Base-by-base conservation (phyloP, 1,139 yeast species). In the Meyerozyma carpophila region DNA sequence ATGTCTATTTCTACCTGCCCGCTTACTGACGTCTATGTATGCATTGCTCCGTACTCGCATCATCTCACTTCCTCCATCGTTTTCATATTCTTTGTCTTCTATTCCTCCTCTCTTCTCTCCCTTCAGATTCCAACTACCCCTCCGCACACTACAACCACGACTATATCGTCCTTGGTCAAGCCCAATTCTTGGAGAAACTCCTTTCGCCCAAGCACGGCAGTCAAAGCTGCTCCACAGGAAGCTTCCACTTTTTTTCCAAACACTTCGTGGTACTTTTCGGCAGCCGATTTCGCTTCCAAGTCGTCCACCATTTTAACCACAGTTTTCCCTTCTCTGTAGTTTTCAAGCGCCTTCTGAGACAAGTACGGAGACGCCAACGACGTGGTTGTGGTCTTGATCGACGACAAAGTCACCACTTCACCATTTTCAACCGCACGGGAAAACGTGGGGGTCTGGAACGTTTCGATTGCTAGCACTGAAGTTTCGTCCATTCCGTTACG, bases 191-290 rank as follows among this genome's bases (percentile, higher is more conserved):
- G 46, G 16, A 68, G 49, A 13, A 61, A 42, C 26, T 61, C 58
- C 21, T 47, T 34, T 44, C 61, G 56, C 18, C 54, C 52, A 42
- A 57, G 59, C 1, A 61, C 68, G 10, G 59, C 58, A 0, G 65
- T 53, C 13, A 63, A 50, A 1, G 73, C 60, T 0, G 74, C 74
- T 1, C 75, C 75, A 53, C 75, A 70, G 1, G 76, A 75, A 1
- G 75, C 75, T 46, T 70, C 75, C 3, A 68, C 65, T 16, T 58
- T 43, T 18, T 44, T 49, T 2, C 60, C 58, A 29, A 65, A 62
- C 9, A 47, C 49, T 9, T 61, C 57, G 44, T 57, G 58, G 43
- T 57, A 62, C 29, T 60, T 58, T 11, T 68, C 50, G 2, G 60
- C 49, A 0, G 66, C 73, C 37, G 53, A 52, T 2, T 65, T 56